Base-by-base conservation (phyloP, 2,329 filamentous ascomycete genomes). In the Aspergillus cejpii region DNA sequence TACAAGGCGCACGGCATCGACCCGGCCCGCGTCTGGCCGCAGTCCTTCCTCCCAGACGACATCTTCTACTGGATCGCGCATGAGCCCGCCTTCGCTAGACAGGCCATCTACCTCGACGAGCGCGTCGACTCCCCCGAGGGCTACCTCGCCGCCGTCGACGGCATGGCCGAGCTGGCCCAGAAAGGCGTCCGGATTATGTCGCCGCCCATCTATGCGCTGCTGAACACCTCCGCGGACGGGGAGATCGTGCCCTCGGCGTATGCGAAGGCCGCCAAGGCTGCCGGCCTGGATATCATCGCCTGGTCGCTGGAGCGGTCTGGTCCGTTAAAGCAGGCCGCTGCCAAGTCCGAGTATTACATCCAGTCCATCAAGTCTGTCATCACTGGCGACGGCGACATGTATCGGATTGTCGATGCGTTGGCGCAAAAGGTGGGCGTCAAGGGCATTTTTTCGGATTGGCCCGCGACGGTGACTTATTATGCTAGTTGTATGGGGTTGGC, bases 391-490 rank as follows among this genome's bases (percentile, higher is more conserved):
- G 52, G 52, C 23, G 52, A 54, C 12, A 51, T 54, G 48, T 54
- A 54, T 39, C 50, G 50, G 24, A 54, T 54, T 20, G 47, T 54
- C 4, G 52, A 54, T 39, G 52, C 45, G n/a, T 17, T 54, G 38
- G 48, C 50, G 12, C 50, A 37, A 17, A 54, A 54, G 48, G 52
- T 52, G 7, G 50, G 50, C 6, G 52, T 54, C 17, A 47, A 40
- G 24, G 50, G 39, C 2, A 52, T 54, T 12, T 54, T 53, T 38
- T 54, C 52, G 12, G 52, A 54, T 34, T 54, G 52, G 52, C 52
- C 52, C 3, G 52, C 50, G 8, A 54, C 52, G 1, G 52, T 54
- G 34, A 49, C 52, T 3, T 54, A 54, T 28, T 54, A 54, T 45
- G 52, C 52, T 14, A 47, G 37, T 37, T 54, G 52, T 31, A 40